A percentile compares a stretch with the other conserved stretches of the same genome.
These are phyloP conservation scores for Phytopythium sindhum DNA, from an alignment of 352 stramenopile species.

Conservation along the genomic window DNA sequence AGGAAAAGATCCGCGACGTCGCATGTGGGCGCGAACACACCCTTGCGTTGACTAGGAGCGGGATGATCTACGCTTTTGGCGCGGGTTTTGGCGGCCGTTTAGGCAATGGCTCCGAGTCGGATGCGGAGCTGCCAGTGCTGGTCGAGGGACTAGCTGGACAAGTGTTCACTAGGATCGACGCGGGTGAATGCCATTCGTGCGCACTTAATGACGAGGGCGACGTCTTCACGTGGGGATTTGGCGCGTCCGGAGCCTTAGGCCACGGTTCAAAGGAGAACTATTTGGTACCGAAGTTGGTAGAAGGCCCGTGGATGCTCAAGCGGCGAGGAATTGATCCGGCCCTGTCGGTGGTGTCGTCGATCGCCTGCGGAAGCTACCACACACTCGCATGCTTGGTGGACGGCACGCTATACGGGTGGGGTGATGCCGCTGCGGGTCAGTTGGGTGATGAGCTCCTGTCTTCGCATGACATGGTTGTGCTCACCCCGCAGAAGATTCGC, in stretches of 20 bases:
- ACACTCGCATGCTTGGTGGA: constrained; percentile 50
- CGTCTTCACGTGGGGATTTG: constrained; percentile 86
- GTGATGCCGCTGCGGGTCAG: constrained; percentile 69
- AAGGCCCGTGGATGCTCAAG: constrained; percentile 26
- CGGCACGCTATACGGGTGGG: constrained; percentile 72
- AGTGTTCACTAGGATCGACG: constrained; percentile 49
- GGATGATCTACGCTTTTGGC: constrained; percentile 67
- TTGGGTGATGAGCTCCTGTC: constrained; percentile 48
- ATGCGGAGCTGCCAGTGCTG: constrained; percentile 49
- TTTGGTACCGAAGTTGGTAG: constrained; percentile 34
- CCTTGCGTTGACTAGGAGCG: constrained; percentile 47
- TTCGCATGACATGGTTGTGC: constrained; percentile 51
- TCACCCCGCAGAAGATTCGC: constrained; percentile 41
- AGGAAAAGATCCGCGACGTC: constrained; percentile 36
- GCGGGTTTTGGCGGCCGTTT: constrained; percentile 76
- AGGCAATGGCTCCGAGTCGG: constrained; percentile 56
- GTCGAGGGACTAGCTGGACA: constrained; percentile 33
- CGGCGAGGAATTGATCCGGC: constrained; percentile 6
- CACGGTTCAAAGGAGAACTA: constrained; percentile 58
- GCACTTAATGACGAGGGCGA: constrained; percentile 57
- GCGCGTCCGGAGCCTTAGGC: constrained; percentile 75
- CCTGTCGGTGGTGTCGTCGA: constrained; percentile 16
- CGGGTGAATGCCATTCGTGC: constrained; percentile 79
- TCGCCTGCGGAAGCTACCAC: constrained; percentile 79
- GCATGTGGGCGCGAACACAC: constrained; percentile 85